Evolutionary conservation across 2,329 filamentous ascomycete genomes (phyloP).

Genomic region (Ceratocystis eucalypticola): DNA sequence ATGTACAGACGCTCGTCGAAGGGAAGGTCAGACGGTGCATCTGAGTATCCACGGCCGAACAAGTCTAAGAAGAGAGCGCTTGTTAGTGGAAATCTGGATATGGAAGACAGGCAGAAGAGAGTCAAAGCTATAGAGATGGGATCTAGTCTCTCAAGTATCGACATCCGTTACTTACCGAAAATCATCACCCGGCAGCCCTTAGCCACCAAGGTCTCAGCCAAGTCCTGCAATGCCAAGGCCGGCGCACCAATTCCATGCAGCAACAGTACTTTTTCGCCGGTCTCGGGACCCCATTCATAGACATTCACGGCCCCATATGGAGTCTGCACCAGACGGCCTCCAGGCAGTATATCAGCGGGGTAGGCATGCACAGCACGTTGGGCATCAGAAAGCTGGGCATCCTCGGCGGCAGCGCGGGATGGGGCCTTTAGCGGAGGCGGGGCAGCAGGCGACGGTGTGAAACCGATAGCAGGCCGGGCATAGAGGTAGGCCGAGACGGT

Average conservation of each 20-base stretch:
- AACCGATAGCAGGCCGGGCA: conserved; percentile 23
- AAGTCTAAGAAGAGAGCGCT: conserved; percentile 37
- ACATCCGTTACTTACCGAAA: conserved; percentile 43
- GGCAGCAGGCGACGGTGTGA: conserved; percentile 16
- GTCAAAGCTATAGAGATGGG: neutral
- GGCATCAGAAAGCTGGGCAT: conserved; percentile 21
- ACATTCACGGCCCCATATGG: conserved; percentile 59
- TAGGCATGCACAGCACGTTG: conserved; percentile 39
- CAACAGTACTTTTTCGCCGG: conserved; percentile 58
- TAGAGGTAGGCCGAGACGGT: conserved; percentile 29
- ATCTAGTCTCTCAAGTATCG: neutral
- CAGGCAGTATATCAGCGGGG: conserved; percentile 55
- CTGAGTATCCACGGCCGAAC: conserved; percentile 66
- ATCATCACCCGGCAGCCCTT: conserved; percentile 65
- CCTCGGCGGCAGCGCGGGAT: conserved; percentile 6
- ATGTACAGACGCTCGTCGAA: conserved; percentile 53
- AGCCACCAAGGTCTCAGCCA: conserved; percentile 51
- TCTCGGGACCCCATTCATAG: conserved; percentile 67
- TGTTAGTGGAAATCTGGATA: neutral
- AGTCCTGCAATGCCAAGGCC: conserved; percentile 50
- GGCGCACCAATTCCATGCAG: conserved; percentile 76
- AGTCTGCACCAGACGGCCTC: conserved; percentile 52
- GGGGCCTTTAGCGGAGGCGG: conserved; percentile 13
- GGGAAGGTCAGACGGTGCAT: conserved; percentile 45
- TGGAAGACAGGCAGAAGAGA: neutral